These are phyloP conservation scores for Phytopythium boreale DNA, from an alignment of 352 stramenopile genomes.

Conservation along the genomic window DNA sequence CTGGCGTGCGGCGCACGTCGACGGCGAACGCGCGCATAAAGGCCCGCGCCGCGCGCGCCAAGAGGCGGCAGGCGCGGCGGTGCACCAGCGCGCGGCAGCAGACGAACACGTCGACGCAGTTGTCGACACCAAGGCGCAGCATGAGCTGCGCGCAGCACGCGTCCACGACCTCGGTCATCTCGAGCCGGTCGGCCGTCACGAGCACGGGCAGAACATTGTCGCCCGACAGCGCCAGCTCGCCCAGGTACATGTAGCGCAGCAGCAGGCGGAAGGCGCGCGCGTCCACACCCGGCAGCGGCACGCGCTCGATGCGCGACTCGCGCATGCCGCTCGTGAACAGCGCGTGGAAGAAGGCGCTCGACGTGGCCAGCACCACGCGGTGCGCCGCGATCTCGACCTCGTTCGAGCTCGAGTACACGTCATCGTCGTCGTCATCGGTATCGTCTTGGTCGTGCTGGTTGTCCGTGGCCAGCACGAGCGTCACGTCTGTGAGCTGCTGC, in stretches of 20 bases:
- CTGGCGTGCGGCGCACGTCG: constrained; percentile 48
- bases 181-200: constrained; percentile 63
- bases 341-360: constrained; percentile 70
- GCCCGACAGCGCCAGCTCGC: constrained; percentile 45
- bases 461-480: constrained; percentile 47
- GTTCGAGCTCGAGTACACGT: neutral
- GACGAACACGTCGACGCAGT: constrained; percentile 75
- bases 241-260: constrained; percentile 68
- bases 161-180: constrained; percentile 67
- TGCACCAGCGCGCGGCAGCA: constrained; percentile 59
- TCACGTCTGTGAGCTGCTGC: constrained; percentile 58
- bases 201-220: constrained; percentile 64
- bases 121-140: constrained; percentile 56
- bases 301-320: constrained; percentile 33
- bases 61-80: constrained; percentile 36
- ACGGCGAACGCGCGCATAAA: constrained; percentile 69
- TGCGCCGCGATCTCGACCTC: constrained; percentile 41
- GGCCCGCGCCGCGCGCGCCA: constrained; percentile 49
- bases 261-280: constrained; percentile 41
- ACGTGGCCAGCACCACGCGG: constrained; percentile 54
- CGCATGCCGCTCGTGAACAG: constrained; percentile 78
- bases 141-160: constrained; percentile 75
- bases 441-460: constrained; percentile 3
- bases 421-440: constrained; percentile 6
- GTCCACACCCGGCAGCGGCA: constrained; percentile 59